Base-by-base conservation (phyloP, 2,329 filamentous ascomycete genomes). In the Colletotrichum sp. region DNA sequence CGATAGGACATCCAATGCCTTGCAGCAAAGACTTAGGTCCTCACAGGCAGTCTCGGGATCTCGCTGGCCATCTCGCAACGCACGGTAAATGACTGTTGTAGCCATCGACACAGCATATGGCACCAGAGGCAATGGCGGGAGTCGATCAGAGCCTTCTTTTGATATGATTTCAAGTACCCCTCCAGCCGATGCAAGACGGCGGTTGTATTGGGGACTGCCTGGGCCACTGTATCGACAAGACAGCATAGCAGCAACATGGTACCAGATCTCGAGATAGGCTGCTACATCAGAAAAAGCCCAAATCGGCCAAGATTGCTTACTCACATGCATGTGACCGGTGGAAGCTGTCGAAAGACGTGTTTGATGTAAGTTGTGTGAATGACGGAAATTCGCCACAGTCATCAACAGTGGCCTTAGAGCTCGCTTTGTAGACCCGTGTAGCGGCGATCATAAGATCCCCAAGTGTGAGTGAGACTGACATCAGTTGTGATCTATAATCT, bases 181-280 rank as follows among this genome's bases (percentile, higher is more conserved):
- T 30, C 78, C 77, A 4, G 78, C 77, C 5, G 78, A 79, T 1
- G 65, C 48, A 13, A 79, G 67, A 12, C 78, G 70, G 18, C 78
- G 72, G 18, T 12, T 48, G 38, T 79, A 79, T 13, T 73, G 78
- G 4, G 61, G 60, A 26, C 72, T 77, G 4, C 78, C 75, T 8
- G 78, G 78, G 13, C 78, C 77, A 48, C 78, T 79, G 63, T 71
- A 78, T 24, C 77, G 68, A 36, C 78, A 79, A 4, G 78, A 79
- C 3, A 79, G 73, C 78, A 79, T 79, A 30, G 78, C 78, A 8
- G 78, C 71, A 8, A 79, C 60, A 15, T 79, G 78, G 48, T 79
- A 79, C 78, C 78, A 79, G 18, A 78, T 67, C 26, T 79, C 77
- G 8, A 79, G 60, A 28, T 79, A 79, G 3, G 52, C 78, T 79